Evolutionary conservation across 176 grass and related monocot genomes (phyloP).

Genomic region (Oryza glumipatula): DNA sequence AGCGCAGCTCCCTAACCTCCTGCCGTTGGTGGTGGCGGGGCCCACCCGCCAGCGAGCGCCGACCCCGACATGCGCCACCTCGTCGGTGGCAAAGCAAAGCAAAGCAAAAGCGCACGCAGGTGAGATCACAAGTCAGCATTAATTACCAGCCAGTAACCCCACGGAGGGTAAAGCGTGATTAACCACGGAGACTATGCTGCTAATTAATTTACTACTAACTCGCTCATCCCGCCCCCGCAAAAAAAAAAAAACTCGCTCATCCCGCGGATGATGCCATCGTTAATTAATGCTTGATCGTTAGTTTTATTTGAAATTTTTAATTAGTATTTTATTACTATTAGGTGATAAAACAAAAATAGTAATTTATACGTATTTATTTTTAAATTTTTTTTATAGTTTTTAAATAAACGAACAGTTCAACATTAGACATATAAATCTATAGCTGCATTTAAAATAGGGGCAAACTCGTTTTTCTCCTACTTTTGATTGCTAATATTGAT

Average conservation of each 20-base stretch:
- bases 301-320: no score
- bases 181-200: not conserved
- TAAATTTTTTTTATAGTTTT: no score
- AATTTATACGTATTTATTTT: no score
- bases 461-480: no score
- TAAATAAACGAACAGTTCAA: no score
- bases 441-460: no score
- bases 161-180: not conserved
- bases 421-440: no score
- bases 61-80: not conserved
- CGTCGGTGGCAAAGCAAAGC: not conserved
- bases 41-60: not conserved
- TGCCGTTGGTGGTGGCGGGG: not conserved
- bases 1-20: not conserved
- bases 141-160: not conserved
- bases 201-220: not conserved
- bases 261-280: not conserved
- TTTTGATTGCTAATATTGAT: no score
- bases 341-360: no score
- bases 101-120: not conserved
- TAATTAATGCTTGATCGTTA: not conserved
- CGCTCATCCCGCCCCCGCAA: not conserved
- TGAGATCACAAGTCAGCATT: not conserved
- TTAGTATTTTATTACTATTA: no score
- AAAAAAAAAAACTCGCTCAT: not conserved